These are phyloP conservation scores for Aplosporella prunicola DNA, from an alignment of 2,329 filamentous ascomycete species.

Conservation along the genomic window DNA sequence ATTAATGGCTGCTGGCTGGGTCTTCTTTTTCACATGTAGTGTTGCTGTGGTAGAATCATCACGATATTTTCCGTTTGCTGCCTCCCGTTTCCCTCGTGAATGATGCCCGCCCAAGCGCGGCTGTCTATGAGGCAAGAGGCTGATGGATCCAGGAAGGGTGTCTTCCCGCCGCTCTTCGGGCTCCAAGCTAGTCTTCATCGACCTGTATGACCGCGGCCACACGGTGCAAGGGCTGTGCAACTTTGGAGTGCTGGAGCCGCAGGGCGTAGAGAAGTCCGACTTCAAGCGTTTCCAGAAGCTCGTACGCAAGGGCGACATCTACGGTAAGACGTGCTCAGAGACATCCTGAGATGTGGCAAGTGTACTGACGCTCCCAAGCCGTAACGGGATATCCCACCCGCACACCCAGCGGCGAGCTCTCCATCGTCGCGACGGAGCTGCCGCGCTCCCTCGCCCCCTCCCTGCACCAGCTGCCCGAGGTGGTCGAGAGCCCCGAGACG, in stretches of 20 bases:
- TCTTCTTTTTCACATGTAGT: too few species aligned
- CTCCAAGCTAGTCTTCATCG: constrained; percentile 74
- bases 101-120: neutral
- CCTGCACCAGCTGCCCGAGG: constrained; percentile 67
- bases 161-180: constrained; percentile 61
- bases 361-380: constrained; percentile 33
- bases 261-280: constrained; percentile 29
- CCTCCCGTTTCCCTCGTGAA: neutral
- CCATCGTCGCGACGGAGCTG: constrained; percentile 57
- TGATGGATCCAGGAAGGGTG: constrained; percentile 56
- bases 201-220: constrained; percentile 63
- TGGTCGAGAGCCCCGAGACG: constrained; percentile 60
- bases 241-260: constrained; percentile 42
- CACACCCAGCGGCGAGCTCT: constrained; percentile 65
- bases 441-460: constrained; percentile 68
- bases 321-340: neutral
- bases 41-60: too few species aligned
- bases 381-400: constrained; percentile 60
- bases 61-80: neutral
- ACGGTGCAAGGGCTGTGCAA: constrained; percentile 70
- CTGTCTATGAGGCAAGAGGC: too few species aligned
- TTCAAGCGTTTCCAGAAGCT: constrained; percentile 55
- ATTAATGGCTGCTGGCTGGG: neutral
- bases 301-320: constrained; percentile 62
- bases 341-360: constrained; percentile 48